A percentile compares a stretch with the other conserved stretches of the same genome.
Evolutionary conservation across 768 basidiomycete species (phyloP).

Genomic region (Hysterangium stoloniferum): DNA sequence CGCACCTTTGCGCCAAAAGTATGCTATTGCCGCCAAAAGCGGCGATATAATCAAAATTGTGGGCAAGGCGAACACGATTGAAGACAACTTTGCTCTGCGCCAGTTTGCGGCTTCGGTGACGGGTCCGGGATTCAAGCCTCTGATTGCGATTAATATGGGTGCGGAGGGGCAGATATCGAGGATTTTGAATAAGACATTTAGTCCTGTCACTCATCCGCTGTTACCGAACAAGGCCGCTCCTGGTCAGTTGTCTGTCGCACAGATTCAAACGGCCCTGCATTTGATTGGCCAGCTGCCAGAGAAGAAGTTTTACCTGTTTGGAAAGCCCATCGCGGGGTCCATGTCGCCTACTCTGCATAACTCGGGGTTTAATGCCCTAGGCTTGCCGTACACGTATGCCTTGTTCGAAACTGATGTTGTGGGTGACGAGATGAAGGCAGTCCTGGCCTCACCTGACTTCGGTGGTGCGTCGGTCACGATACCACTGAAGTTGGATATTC

Average conservation of each 20-base stretch:
- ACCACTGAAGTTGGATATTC: conserved; percentile 88
- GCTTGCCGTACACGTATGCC: conserved; percentile 76
- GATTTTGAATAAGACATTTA: conserved; percentile 77
- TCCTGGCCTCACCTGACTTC: conserved; percentile 62
- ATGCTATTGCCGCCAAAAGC: conserved; percentile 50
- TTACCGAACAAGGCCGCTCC: conserved; percentile 87
- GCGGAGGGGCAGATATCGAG: conserved; percentile 83
- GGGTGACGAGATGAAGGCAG: conserved; percentile 53
- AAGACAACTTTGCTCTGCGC: conserved; percentile 76
- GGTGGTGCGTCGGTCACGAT: conserved; percentile 97
- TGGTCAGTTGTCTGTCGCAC: conserved; percentile 82
- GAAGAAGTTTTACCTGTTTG: conserved; percentile 78
- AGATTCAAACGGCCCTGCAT: conserved; percentile 77
- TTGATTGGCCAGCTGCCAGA: conserved; percentile 73
- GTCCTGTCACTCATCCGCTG: conserved; percentile 83
- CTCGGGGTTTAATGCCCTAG: conserved; percentile 71
- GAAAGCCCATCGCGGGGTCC: conserved; percentile 80
- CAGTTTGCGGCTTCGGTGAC: conserved; percentile 52
- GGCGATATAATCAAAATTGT: conserved; percentile 94
- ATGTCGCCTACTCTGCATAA: conserved; percentile 94
- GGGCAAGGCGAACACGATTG: conserved; percentile 64
- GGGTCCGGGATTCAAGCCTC: conserved; percentile 55
- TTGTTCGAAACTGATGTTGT: conserved; percentile 69
- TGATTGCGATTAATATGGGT: conserved; percentile 95
- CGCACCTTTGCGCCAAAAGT: conserved; percentile 56